A percentile compares a stretch with the other conserved stretches of the same genome.
phyloP scores from a whole-genome alignment of 495 filamentous ascomycete species.

The Corynascus novoguineensis region DNA sequence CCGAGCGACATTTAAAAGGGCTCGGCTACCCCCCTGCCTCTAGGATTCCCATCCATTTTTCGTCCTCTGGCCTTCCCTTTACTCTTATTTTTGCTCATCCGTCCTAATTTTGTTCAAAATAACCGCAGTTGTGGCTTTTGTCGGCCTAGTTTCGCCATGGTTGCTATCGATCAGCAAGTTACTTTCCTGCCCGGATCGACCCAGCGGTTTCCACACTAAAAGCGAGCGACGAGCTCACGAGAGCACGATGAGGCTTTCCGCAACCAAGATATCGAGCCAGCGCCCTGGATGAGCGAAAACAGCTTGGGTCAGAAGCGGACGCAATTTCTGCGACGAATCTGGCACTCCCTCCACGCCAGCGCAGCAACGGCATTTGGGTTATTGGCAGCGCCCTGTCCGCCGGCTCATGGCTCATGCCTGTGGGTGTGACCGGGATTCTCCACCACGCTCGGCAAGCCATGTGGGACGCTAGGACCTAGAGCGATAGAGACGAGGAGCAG shows the following conservation, averaged over 20 bases:
- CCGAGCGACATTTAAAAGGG: slow-evolving; percentile 35
- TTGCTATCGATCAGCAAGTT: slow-evolving; percentile 23
- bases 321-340: not conserved
- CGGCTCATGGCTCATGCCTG: slow-evolving; percentile 10
- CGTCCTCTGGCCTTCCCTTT: slow-evolving; percentile 20
- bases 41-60: slow-evolving; percentile 30
- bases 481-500: too few relatives aligned
- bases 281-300: not conserved
- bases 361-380: slow-evolving; percentile 13
- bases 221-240: slow-evolving; percentile 8
- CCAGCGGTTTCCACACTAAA: slow-evolving; percentile 23
- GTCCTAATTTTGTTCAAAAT: not conserved
- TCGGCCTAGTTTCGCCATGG: slow-evolving; percentile 3
- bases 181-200: slow-evolving; percentile 17
- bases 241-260: not conserved
- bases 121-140: slow-evolving; percentile 22
- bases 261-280: not conserved
- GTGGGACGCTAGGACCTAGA: slow-evolving; percentile 13
- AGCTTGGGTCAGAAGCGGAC: not conserved
- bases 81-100: slow-evolving; percentile 16
- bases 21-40: slow-evolving; percentile 41
- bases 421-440: slow-evolving; percentile 21
- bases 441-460: slow-evolving; percentile 23
- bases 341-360: slow-evolving; percentile 3
- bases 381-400: slow-evolving; percentile 16